phyloP scores from a whole-genome alignment of 78 protist species.

The Chrysochromulina parva region DNA sequence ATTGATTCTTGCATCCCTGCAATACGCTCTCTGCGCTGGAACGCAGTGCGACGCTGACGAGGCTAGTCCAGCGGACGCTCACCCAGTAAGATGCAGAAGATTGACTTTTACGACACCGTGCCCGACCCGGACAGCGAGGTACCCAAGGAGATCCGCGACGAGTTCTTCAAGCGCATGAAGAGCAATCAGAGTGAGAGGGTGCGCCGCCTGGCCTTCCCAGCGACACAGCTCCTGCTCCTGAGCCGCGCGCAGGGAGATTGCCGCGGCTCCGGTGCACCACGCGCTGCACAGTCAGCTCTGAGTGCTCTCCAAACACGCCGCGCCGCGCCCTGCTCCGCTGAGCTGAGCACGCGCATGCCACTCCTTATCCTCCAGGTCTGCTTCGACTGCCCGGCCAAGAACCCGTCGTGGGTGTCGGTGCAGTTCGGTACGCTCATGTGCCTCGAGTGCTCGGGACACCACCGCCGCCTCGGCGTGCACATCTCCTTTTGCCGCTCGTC shows the following conservation, averaged over 20 bases:
- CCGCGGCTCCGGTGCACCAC: no score
- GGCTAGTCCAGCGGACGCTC: no score
- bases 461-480: slow-evolving; percentile 85
- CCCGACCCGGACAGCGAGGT: slow-evolving; percentile 12
- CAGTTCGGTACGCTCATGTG: slow-evolving; percentile 84
- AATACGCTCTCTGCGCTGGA: no score
- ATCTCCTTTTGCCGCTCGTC: slow-evolving; percentile 34
- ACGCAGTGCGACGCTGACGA: no score
- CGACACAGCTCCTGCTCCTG: background rate
- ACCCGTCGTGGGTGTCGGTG: slow-evolving; percentile 84
- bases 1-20: no score
- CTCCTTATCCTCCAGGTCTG: background rate
- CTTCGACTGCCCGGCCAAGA: slow-evolving; percentile 80
- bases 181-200: background rate
- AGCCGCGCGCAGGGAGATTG: no score
- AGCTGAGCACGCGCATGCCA: background rate
- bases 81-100: no score
- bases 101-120: no score
- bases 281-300: background rate
- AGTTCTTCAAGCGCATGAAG: background rate
- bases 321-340: background rate
- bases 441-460: slow-evolving; percentile 77
- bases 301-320: background rate
- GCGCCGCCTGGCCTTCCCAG: background rate
- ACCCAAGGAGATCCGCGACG: background rate